phyloP scores from a whole-genome alignment of 2,329 filamentous ascomycete genomes.

The Sclerotinia borealis region DNA sequence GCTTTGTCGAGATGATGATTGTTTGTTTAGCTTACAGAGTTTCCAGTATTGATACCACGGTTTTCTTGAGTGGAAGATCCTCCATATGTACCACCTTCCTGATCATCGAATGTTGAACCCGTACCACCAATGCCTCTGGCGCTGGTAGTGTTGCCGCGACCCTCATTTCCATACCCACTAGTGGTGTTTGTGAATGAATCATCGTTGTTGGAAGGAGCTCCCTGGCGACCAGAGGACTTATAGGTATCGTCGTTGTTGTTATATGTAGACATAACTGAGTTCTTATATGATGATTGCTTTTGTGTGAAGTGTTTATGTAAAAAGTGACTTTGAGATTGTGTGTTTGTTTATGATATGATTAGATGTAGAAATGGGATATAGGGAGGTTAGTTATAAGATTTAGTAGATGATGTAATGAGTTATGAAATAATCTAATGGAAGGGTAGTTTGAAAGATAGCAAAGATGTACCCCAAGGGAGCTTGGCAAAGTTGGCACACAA shows the following conservation, averaged over 20 bases:
- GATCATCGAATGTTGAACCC: slow-evolving; percentile 8
- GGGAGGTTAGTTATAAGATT: slow-evolving; percentile 5
- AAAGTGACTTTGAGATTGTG: background rate
- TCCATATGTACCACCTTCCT: slow-evolving; percentile 4
- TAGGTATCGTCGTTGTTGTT: slow-evolving; percentile 24
- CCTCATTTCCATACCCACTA: background rate
- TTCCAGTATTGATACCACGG: slow-evolving; percentile 13
- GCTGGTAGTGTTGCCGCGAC: background rate
- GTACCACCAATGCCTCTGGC: slow-evolving; percentile 1
- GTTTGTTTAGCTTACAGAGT: slow-evolving; percentile 23
- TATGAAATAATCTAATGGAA: slow-evolving; percentile 10
- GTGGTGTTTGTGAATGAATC: background rate
- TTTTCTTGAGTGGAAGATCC: slow-evolving; percentile 9
- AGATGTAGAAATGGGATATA: background rate
- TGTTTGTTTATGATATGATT: background rate
- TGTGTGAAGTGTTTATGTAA: background rate
- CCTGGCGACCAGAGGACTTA: slow-evolving; percentile 4
- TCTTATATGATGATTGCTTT: background rate
- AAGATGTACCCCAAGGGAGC: background rate
- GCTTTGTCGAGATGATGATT: background rate
- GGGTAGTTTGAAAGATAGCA: background rate
- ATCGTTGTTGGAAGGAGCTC: slow-evolving; percentile 5
- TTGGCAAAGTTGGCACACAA: slow-evolving; percentile 12
- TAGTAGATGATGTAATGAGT: background rate
- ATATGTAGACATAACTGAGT: slow-evolving; percentile 31